Conservation (phyloP, 2,329 filamentous ascomycete genomes). For the Aspergillus ruber region DNA sequence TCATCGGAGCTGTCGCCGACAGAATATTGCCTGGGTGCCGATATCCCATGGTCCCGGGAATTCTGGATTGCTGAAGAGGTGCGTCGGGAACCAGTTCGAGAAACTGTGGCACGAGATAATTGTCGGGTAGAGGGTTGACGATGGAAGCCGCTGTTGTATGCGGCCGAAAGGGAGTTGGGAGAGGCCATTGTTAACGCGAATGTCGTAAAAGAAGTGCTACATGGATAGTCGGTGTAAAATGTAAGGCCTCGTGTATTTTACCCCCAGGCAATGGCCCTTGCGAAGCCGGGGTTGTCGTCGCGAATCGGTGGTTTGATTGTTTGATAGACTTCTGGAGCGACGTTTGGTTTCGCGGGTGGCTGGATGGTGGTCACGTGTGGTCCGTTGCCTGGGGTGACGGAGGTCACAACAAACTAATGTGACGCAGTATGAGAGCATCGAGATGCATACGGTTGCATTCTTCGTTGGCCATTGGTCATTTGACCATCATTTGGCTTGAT, state of each 20-base stretch:
- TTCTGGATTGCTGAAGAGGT: conserved; percentile 24
- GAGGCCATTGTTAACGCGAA: conserved; percentile 24
- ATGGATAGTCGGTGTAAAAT: conserved; percentile 4
- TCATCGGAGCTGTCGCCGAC: conserved; percentile 88
- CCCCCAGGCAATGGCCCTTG: background rate
- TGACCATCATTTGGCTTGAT: no score
- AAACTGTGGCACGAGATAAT: conserved; percentile 31
- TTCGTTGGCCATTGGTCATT: background rate
- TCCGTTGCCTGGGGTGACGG: conserved; percentile 6
- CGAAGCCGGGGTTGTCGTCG: conserved; percentile 1
- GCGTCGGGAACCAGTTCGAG: conserved; percentile 28
- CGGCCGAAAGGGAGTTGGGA: conserved; percentile 31
- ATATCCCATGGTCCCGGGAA: conserved; percentile 12
- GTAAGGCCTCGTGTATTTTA: conserved; percentile 2
- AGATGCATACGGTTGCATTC: background rate
- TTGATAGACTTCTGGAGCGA: conserved; percentile 6
- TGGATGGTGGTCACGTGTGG: conserved; percentile 11
- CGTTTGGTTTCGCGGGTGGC: conserved; percentile 14
- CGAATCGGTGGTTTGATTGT: conserved; percentile 1
- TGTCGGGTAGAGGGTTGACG: conserved; percentile 30
- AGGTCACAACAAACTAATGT: conserved; percentile 3
- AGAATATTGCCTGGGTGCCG: conserved; percentile 27
- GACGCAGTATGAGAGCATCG: background rate
- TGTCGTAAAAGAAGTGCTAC: background rate
- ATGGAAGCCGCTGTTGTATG: conserved; percentile 29